A percentile compares a stretch with the other conserved stretches of the same genome.
phyloP scores from a whole-genome alignment of 2,329 filamentous ascomycete species.

The Cladosporium austrohemisphaericum region DNA sequence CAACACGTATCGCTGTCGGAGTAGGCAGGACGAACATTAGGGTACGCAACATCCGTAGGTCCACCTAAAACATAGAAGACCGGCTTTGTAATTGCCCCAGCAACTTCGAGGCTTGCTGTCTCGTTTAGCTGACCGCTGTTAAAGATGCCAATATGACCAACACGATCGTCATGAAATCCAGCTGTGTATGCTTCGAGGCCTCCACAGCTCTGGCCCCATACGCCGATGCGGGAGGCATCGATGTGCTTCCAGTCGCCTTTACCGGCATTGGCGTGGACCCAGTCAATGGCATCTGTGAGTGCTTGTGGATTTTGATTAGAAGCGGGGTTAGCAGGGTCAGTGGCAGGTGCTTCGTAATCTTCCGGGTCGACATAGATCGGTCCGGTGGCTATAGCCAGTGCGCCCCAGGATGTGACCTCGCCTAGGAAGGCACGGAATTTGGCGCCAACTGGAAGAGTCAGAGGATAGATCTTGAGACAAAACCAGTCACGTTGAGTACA shows the following conservation, averaged over 20 bases:
- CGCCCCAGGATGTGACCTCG: background rate
- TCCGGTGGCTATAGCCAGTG: background rate
- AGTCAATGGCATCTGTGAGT: background rate
- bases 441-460: background rate
- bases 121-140: slow-evolving; percentile 3
- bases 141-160: background rate
- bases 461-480: background rate
- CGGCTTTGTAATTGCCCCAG: background rate
- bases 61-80: background rate
- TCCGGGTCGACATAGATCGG: slow-evolving; percentile 7
- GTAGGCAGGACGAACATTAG: background rate
- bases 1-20: too few species aligned
- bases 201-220: slow-evolving; percentile 5
- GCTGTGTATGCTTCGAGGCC: slow-evolving; percentile 1
- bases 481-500: too few species aligned
- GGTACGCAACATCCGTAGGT: background rate
- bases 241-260: background rate
- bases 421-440: background rate
- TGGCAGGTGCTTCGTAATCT: background rate
- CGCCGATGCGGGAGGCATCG: background rate
- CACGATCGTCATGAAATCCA: background rate
- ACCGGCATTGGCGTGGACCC: background rate
- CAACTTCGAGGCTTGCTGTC: background rate
- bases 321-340: slow-evolving; percentile 1
- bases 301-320: background rate